Evolutionary conservation across 441 rosid species (phyloP), one percentile per base, ranked within the genome.

Genomic region (Corymbia calophylla): DNA sequence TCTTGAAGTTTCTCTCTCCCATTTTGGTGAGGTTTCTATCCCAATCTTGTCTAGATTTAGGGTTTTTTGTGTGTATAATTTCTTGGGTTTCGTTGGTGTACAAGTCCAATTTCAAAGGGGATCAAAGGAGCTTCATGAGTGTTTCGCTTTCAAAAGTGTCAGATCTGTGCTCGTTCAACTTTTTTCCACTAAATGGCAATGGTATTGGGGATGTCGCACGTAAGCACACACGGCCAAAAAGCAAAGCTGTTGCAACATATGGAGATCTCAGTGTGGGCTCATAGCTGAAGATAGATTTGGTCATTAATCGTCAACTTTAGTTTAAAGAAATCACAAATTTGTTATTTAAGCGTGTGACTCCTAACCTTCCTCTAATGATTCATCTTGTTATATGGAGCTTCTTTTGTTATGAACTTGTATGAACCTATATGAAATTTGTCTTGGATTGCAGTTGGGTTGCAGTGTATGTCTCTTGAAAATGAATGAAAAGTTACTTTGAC

Each of bases 181-280:
- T 58, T 58, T 58, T 4, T 9, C 25, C 14, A 23, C 14, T 25
- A 2, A 25, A 58, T 0, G 0, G 0, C 6, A 6, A 58, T 25
- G n/a, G 62, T 58, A 0, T 58, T 4, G n/a, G 14, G 3, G 3
- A 58, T 29, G 25, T 1, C 3, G 6, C 25, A 58, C 6, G 29
- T 56, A 58, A 58, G 14, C 62, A 0, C 10, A 6, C 1, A 58
- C n/a, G 9, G n/a, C 3, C 10, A 0, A 58, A 58, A 58, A 5
- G 14, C 64, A 58, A 58, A 4, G 64, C 6, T 29, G 17, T 25
- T 25, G 3, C 25, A 58, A 58, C 14, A 58, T 25, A 25, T 58
- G 5, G 7, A 58, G 1, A 58, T 58, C n/a, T 58, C 3, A 0
- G 1, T 14, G 0, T 58, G 7, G 10, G 14, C n/a, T 5, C 7